These are phyloP conservation scores for Oryza rufipogon DNA, from an alignment of 176 grass and related monocot genomes.

Conservation along the genomic window DNA sequence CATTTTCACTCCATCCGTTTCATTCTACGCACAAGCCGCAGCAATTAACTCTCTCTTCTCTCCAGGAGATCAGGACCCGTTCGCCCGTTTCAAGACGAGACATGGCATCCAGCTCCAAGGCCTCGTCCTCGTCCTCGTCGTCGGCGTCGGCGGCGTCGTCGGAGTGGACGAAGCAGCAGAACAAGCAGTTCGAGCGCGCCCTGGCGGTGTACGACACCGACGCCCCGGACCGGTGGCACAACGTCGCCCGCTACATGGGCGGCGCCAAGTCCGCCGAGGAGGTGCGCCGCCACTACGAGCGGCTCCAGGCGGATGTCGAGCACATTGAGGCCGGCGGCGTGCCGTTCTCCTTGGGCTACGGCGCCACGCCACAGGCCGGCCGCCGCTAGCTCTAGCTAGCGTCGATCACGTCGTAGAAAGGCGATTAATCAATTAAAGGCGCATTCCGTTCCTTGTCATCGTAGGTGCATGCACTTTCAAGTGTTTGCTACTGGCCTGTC, in stretches of 20 bases:
- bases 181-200: slow-evolving; percentile 73
- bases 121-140: not conserved
- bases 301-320: slow-evolving; percentile 50
- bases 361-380: not conserved
- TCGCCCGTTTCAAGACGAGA: not conserved
- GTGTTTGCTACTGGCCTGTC: not conserved
- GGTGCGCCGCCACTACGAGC: slow-evolving; percentile 61
- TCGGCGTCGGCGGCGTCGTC: not conserved
- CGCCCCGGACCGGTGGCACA: slow-evolving; percentile 69
- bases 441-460: not conserved
- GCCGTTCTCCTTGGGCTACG: slow-evolving; percentile 52
- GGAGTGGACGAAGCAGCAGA: slow-evolving; percentile 54
- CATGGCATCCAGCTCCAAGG: slow-evolving; percentile 64
- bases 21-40: not conserved
- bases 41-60: not conserved
- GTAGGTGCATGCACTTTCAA: not conserved
- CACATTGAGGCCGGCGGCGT: slow-evolving; percentile 55
- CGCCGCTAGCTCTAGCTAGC: not conserved
- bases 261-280: slow-evolving; percentile 61
- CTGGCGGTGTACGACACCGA: slow-evolving; percentile 65
- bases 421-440: not conserved
- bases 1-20: slow-evolving; percentile 16
- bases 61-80: not conserved
- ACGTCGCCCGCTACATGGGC: slow-evolving; percentile 61
- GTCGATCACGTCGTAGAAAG: slow-evolving; percentile 4